Percentiles rank a stretch among this genome's conserved stretches.
Evolutionary conservation across 495 filamentous ascomycete genomes (phyloP).

Genomic region (Talaromyces wortmannii): DNA sequence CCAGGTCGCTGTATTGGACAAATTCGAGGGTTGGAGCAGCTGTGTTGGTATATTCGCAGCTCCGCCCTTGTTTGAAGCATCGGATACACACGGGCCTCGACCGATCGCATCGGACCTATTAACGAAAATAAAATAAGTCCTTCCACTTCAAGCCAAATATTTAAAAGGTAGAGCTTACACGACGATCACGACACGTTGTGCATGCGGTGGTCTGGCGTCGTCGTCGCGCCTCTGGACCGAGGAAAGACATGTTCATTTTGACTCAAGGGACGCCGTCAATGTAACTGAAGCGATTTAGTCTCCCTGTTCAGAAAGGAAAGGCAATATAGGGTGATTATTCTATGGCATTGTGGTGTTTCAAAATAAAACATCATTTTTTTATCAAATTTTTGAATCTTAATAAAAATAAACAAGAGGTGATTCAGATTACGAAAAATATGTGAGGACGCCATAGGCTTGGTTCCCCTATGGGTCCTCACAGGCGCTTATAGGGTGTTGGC

Average conservation of each 20-base stretch:
- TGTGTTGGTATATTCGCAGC: background rate
- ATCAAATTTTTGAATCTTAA: no score
- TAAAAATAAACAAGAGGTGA: no score
- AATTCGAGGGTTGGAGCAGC: background rate
- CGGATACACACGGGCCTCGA: background rate
- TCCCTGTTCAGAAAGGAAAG: no score
- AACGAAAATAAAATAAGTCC: background rate
- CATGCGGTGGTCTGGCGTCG: background rate
- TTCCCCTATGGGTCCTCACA: no score
- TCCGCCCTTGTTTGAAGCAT: background rate
- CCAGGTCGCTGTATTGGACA: constrained; percentile 1
- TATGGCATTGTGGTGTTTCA: no score
- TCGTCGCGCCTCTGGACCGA: background rate
- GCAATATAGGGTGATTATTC: no score
- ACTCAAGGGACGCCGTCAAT: no score
- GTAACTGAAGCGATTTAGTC: no score
- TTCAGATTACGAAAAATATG: no score
- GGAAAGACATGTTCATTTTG: background rate
- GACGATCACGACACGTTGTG: background rate
- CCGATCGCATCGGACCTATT: background rate
- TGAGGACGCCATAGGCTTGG: no score
- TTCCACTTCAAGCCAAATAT: background rate
- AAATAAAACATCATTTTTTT: no score
- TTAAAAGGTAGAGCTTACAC: background rate
- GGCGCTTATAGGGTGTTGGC: no score